Evolutionary conservation across 2,329 filamentous ascomycete genomes (phyloP), one percentile per base, ranked within the genome.

Genomic region (Cercospora sp.): DNA sequence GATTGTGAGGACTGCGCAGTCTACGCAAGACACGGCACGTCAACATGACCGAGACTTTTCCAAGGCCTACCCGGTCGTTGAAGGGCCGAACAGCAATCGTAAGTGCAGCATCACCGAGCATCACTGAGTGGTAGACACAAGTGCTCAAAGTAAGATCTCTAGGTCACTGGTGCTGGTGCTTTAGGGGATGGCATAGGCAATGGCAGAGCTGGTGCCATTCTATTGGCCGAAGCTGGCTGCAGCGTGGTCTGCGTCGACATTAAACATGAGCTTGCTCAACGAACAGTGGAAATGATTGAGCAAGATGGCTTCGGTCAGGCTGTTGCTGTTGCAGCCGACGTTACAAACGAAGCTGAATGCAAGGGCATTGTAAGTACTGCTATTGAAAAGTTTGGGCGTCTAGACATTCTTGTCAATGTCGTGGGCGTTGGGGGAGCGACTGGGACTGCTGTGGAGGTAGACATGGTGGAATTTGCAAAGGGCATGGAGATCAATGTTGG

Each of bases 371-470:
- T 82, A 69, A 64, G 81, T 0, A 66, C 75, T 0, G 83, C 87
- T 0, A 13, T 87, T 0, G 68, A 80, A 2, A 72, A 76, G 1
- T 90, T 85, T 70, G 87, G 87, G 0, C 80, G 85, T 1, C 70
- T 91, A 1, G 87, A 90, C 72, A 87, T 90, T 51, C 79, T 91
- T 0, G 80, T 90, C 40, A 90, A 90, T 73, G 88, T 87, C 66
- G 89, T 91, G 1, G 89, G 89, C 0, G 80, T 90, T 21, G 82
- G 82, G 3, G 89, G 89, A 0, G 84, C 87, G 0, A 66, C 78
- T 1, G 89, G 89, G 0, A 89, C 85, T 1, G 88, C 88, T 0
- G 81, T 87, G 1, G 85, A 88, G 0, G 85, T 90, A 0, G 86
- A 90, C 72, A 85, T 89, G 81, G 82, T 77, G 0, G 80, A 82